Conservation (phyloP, 495 filamentous ascomycete genomes). For the Sordaria brevicollis region DNA sequence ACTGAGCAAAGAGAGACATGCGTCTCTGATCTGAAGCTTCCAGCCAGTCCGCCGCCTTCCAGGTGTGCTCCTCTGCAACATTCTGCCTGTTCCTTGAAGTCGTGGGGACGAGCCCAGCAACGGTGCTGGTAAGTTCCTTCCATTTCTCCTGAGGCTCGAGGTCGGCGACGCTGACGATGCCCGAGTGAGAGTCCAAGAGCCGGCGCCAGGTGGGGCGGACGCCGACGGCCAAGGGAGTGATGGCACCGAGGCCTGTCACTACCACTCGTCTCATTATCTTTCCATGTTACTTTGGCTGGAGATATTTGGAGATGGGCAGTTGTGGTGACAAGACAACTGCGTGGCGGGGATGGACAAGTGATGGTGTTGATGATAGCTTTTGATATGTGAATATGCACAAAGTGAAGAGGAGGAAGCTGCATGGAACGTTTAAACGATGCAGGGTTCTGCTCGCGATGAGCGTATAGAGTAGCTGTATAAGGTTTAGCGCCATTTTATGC, state of each 20-base stretch:
- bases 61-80: constrained; percentile 25
- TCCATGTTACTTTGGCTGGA: constrained; percentile 6
- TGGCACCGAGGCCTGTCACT: constrained; percentile 85
- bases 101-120: constrained; percentile 71
- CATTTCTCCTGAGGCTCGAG: constrained; percentile 44
- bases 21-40: constrained; percentile 58
- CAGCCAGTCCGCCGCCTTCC: constrained; percentile 75
- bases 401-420: background rate
- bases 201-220: constrained; percentile 69
- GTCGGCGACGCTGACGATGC: constrained; percentile 58
- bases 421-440: background rate
- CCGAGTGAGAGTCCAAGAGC: constrained; percentile 68
- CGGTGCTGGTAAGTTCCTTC: constrained; percentile 63
- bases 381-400: background rate
- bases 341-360: background rate
- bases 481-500: background rate
- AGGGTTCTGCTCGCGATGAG: background rate
- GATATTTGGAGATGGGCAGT: too few species aligned
- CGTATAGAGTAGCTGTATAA: background rate
- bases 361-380: background rate
- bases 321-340: background rate
- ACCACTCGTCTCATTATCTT: constrained; percentile 78
- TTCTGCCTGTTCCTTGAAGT: background rate
- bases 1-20: constrained; percentile 89
- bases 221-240: constrained; percentile 84